Evolutionary conservation across 192 early-diverging fungal species (phyloP), one percentile per base, ranked within the genome.

Genomic region (Podila epigama): DNA sequence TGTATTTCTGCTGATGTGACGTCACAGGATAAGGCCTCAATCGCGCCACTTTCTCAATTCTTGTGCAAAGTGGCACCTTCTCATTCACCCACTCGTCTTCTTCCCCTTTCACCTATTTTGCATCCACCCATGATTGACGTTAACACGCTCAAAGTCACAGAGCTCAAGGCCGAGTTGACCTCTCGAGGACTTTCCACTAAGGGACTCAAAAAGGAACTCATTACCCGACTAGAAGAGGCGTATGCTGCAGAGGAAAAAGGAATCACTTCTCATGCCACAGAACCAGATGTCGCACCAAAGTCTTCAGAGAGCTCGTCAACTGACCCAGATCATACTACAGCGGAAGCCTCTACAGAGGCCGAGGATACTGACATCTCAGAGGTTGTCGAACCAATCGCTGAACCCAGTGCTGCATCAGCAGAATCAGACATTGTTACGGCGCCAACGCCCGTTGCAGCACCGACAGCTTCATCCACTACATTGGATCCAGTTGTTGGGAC

Each of bases 191-290:
- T 90, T 28, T 40, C 89, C 12, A 90, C 83, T 0, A 86, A 81
- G 27, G 91, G 91, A 4, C 79, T 88, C 53, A 92, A 90, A 60
- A 87, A 88, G 52, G 91, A 89, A 9, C 58, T 92, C 20, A 78
- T 90, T 9, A 66, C 85, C 37, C 86, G 91, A 22, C 78, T 92
- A 7, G 82, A 86, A 56, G 85, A 88, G 57, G 87, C 86, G 4
- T 54, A 89, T 29, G 37, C 62, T 4, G 50, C 60, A 12, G 68
- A 79, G 1, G 60, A 53, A 68, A 68, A 75, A 25, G 58, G 63
- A 31, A 60, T 66, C 12, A 29, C 61, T 33, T 40, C 51, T 4
- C 37, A 51, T 4, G 31, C 58, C 22, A 50, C 79, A 56, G 58
- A 70, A 11, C 63, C 52, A 22, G 63, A 79, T 11, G 59, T 69